Conservation (phyloP, 192 early-diverging fungal species). For the Coemansia sp. region DNA sequence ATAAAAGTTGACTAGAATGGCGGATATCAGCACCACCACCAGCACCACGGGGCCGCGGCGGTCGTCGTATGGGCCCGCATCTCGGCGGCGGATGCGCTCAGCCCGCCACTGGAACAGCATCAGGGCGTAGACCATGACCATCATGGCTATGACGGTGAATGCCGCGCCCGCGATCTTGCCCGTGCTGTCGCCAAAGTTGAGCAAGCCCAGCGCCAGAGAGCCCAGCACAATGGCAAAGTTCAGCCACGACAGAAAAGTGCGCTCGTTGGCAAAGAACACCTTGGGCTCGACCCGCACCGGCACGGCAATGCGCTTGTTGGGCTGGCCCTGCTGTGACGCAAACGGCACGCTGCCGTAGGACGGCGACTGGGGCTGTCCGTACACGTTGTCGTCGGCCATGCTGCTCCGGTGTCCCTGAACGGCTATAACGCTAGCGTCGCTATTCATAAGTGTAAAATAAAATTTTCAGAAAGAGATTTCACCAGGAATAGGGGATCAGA, state of each 20-base stretch:
- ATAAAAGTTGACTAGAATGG: conserved; percentile 74
- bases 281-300: conserved; percentile 85
- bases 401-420: conserved; percentile 43
- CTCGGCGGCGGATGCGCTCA: conserved; percentile 62
- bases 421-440: conserved; percentile 48
- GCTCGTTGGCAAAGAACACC: conserved; percentile 93
- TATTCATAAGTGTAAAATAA: conserved; percentile 20
- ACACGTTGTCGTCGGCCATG: conserved; percentile 9
- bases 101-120: conserved; percentile 74
- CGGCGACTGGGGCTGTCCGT: not conserved
- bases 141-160: conserved; percentile 70
- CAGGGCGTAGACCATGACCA: conserved; percentile 77
- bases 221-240: conserved; percentile 78
- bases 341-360: conserved; percentile 41
- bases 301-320: conserved; percentile 68
- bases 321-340: conserved; percentile 22
- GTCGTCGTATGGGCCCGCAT: conserved; percentile 74
- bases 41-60: conserved; percentile 69
- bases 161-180: conserved; percentile 66
- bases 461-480: not conserved
- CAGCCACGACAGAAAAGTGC: conserved; percentile 88
- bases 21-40: conserved; percentile 63
- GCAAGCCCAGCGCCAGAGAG: conserved; percentile 69
- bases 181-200: conserved; percentile 80
- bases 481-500: too few species aligned